Base-by-base conservation (phyloP, 2,329 filamentous ascomycete species). In the Hortaea werneckii region DNA sequence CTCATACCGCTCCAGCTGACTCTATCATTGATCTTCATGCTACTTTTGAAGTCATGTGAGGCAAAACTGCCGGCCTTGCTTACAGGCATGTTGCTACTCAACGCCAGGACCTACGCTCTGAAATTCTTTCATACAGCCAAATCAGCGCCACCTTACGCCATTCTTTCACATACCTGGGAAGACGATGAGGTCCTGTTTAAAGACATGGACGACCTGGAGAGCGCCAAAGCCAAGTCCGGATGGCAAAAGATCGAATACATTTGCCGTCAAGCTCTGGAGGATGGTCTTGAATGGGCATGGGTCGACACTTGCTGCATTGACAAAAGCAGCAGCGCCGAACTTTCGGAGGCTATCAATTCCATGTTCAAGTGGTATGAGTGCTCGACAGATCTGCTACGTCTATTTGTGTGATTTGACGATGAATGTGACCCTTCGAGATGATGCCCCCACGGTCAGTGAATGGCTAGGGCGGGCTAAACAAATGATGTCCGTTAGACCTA, bases 281-380 rank as follows among this genome's bases (percentile, higher is more conserved):
- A 49, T 30, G 51, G 46, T n/a, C 30, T 50, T 8, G 20, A 42
- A 5, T 48, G 41, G 7, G 35, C 44, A 32, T 57, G 53, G 54
- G 28, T 55, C 7, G 54, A 57, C 35, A 54, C 54, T 10, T 57
- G 54, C 43, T 57, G 54, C 40, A 57, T 57, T 27, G 49, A 55
- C 42, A 52, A 54, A 37, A 45, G 27, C 3, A 54, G 41, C 32
- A 50, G 44, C 35, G 44, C 49, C n/a, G 52, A 54, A 29, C 45
- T 55, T 10, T 47, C 53, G 4, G 47, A 53, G 29, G 50, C 53
- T 1, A 49, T 55, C 46, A 51, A 50, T 12, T 50, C 51, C 7
- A 55, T 55, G 53, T 55, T 51, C 35, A 12, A 41, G 9, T 57
- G 53, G 53, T 57, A 57, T 35, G 12, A 38, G n/a, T 34, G 41